phyloP scores from a whole-genome alignment of 805 yeast genomes.

The Candida fluviatilis region DNA sequence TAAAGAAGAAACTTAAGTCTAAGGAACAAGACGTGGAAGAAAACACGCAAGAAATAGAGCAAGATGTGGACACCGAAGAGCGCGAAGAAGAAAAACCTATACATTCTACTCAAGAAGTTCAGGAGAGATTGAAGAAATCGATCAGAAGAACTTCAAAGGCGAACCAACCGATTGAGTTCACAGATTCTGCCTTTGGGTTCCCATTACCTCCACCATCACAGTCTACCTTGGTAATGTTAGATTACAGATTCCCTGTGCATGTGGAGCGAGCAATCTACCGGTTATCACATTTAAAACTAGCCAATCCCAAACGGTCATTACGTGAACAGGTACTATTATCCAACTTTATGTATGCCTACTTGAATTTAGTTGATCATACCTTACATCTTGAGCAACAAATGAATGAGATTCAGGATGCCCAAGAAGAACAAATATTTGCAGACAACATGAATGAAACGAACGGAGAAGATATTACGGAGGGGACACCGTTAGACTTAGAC shows the following conservation, averaged over 20 bases:
- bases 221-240: conserved; percentile 76
- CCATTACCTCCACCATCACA: conserved; percentile 78
- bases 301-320: conserved; percentile 88
- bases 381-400: conserved; percentile 64
- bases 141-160: conserved; percentile 39
- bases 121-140: conserved; percentile 40
- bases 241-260: conserved; percentile 86
- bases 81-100: conserved; percentile 17
- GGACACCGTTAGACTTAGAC: conserved; percentile 2
- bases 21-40: conserved; percentile 3
- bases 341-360: conserved; percentile 95
- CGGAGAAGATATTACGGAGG: no score
- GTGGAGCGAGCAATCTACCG: conserved; percentile 95
- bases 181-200: conserved; percentile 84
- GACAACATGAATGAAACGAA: conserved; percentile 1
- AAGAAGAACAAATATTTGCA: conserved; percentile 2
- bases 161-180: conserved; percentile 44
- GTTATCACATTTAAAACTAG: conserved; percentile 85
- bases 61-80: conserved; percentile 6
- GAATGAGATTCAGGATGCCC: conserved; percentile 10
- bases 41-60: conserved; percentile 3
- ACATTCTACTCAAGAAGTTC: conserved; percentile 36
- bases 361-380: conserved; percentile 91
- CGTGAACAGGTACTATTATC: conserved; percentile 90
- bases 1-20: conserved; percentile 5